Percentiles rank a stretch among this genome's conserved stretches.
Evolutionary conservation across 148 eudicot species (phyloP).

Genomic region (Selenicereus undatus): DNA sequence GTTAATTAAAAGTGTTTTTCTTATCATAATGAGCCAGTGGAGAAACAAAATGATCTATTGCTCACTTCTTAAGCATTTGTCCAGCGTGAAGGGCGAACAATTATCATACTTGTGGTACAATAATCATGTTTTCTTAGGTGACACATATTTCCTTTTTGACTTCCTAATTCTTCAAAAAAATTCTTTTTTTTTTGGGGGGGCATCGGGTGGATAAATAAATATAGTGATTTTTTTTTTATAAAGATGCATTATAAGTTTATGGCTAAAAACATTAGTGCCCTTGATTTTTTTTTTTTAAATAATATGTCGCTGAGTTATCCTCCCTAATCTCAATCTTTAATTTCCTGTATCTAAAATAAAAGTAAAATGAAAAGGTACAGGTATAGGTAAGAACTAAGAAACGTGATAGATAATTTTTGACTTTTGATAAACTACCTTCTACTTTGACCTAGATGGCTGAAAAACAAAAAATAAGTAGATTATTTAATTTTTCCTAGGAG

Average conservation of each 20-base stretch:
- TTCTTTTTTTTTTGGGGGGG: neutral
- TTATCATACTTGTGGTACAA: neutral
- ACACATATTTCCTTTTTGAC: neutral
- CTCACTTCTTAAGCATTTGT: neutral
- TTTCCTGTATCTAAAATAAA: neutral
- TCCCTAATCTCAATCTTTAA: too few species aligned
- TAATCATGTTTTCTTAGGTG: neutral
- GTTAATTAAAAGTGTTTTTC: neutral
- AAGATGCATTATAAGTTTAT: too few species aligned
- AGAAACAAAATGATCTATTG: neutral
- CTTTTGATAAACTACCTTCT: neutral
- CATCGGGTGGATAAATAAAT: too few species aligned
- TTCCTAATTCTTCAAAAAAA: neutral
- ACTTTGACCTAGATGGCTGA: neutral
- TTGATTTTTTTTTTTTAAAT: too few species aligned
- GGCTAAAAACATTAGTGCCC: too few species aligned
- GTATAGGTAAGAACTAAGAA: neutral
- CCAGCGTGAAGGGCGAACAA: slow-evolving; percentile 1
- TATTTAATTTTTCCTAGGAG: neutral
- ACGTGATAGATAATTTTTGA: neutral
- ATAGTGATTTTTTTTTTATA: too few species aligned
- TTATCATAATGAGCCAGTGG: neutral
- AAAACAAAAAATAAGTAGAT: neutral
- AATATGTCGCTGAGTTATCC: too few species aligned
- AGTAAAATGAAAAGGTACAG: neutral